phyloP scores from a whole-genome alignment of 2,329 filamentous ascomycete genomes.

The Colletotrichum orchidophilum region DNA sequence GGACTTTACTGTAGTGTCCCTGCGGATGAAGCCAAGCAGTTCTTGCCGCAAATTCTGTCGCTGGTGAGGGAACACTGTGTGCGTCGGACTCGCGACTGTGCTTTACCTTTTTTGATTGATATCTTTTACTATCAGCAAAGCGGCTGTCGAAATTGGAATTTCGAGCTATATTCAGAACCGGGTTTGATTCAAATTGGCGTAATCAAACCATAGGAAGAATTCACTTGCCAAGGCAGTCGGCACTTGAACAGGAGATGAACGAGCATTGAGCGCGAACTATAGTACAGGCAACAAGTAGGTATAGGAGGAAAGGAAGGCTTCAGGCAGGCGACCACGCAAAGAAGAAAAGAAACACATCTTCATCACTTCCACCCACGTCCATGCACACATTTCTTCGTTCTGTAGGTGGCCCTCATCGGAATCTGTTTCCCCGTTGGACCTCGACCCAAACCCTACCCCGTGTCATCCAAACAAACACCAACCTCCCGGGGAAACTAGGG shows the following conservation, averaged over 20 bases:
- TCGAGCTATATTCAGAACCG: background rate
- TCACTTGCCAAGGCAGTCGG: background rate
- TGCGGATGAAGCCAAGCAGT: background rate
- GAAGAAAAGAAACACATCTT: conserved; percentile 23
- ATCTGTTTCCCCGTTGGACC: background rate
- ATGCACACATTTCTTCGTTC: conserved; percentile 31
- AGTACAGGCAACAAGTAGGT: conserved; percentile 35
- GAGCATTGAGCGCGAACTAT: conserved; percentile 33
- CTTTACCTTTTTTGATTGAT: background rate
- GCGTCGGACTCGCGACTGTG: background rate
- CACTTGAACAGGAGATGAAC: conserved; percentile 36
- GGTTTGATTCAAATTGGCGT: background rate
- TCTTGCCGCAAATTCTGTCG: too few species aligned
- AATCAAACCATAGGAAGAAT: background rate
- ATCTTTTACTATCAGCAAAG: background rate
- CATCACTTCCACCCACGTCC: conserved; percentile 20
- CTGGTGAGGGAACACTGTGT: background rate
- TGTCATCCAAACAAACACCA: conserved; percentile 8
- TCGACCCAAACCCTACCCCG: background rate
- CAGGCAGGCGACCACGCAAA: conserved; percentile 33
- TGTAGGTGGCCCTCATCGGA: conserved; percentile 4
- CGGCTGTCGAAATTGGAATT: too few species aligned
- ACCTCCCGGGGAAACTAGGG: conserved; percentile 6
- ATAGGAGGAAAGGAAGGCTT: conserved; percentile 31
- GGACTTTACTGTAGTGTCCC: background rate